Base-by-base conservation (phyloP, 2,329 filamentous ascomycete species). In the Aspergillus oerlinghausenensis region DNA sequence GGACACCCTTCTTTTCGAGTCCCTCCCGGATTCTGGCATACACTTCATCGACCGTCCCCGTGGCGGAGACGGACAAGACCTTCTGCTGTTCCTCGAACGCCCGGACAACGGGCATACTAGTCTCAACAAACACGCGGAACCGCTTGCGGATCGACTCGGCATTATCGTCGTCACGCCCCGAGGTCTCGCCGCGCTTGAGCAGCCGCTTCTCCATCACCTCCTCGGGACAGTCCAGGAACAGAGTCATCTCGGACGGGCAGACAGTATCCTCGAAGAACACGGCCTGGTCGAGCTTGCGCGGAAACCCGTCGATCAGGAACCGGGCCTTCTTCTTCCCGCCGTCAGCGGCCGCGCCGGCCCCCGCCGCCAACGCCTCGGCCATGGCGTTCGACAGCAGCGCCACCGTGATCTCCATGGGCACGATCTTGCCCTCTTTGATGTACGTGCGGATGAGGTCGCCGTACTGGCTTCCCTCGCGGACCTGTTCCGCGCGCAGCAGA, bases 401-500 rank as follows among this genome's bases (percentile, higher is more conserved):
- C 58, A 99, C 88, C 4, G 94, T 99, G 51, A 97, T 92, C 75
- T 97, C 93, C 90, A 96, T 96, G n/a, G 94, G 94, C 62, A 99
- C 94, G 74, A 99, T 99, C 66, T 86, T 86, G 58, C 94, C 94
- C 73, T 99, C 88, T 71, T 88, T 90, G 81, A 99, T 99, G 79
- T 94, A 92, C 66, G 88, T 84, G 73, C 88, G 88, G 83, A 99
- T 99, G 78, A 97, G 83, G 63, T 92, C 85, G 72, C 94, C 94
- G 73, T 96, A 97, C 75, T 97, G 82, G 63, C 87, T 91, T 56
- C 90, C 92, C 0, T 85, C 83, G 4, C 93, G 89, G 70, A 93
- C 83, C 78, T 97, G 94, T 79, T 99, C 94, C 61, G 91, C 92
- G 59, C 94, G 90, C 61, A 99, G 83, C 49, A 99, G 83, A 75